Conservation (phyloP, 176 grass and related monocot genomes). For the Lolium multiflorum region DNA sequence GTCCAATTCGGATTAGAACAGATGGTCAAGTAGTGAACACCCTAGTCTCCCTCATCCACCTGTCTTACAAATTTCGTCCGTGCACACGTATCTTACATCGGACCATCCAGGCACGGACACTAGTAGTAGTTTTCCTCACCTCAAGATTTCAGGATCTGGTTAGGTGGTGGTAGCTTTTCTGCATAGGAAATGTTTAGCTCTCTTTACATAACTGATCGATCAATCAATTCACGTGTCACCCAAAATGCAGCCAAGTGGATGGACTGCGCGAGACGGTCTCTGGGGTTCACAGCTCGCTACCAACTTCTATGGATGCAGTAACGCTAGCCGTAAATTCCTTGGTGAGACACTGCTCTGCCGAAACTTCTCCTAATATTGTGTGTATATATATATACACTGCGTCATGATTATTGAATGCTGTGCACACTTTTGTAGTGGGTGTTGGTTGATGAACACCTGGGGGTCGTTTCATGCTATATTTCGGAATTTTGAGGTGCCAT, state of each 20-base stretch:
- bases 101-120: not conserved
- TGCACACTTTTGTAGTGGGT: not conserved
- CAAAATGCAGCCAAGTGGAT: constrained; percentile 48
- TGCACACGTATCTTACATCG: not conserved
- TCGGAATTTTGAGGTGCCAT: not conserved
- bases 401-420: not conserved
- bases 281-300: constrained; percentile 72
- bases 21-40: not conserved
- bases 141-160: constrained; percentile 24
- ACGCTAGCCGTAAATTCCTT: constrained; percentile 68
- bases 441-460: not conserved
- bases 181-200: constrained; percentile 1
- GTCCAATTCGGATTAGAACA: not conserved
- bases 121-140: not conserved
- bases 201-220: constrained; percentile 5
- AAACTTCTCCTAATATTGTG: not conserved
- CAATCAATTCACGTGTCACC: constrained; percentile 14
- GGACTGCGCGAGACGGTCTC: constrained; percentile 40
- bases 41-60: not conserved
- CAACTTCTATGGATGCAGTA: constrained; percentile 77
- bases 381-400: not conserved
- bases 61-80: not conserved
- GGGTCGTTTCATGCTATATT: not conserved
- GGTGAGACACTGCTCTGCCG: constrained; percentile 39
- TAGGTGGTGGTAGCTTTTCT: not conserved